These are phyloP conservation scores for Elasticomyces elasticus DNA, from an alignment of 495 filamentous ascomycete species.

Conservation along the genomic window DNA sequence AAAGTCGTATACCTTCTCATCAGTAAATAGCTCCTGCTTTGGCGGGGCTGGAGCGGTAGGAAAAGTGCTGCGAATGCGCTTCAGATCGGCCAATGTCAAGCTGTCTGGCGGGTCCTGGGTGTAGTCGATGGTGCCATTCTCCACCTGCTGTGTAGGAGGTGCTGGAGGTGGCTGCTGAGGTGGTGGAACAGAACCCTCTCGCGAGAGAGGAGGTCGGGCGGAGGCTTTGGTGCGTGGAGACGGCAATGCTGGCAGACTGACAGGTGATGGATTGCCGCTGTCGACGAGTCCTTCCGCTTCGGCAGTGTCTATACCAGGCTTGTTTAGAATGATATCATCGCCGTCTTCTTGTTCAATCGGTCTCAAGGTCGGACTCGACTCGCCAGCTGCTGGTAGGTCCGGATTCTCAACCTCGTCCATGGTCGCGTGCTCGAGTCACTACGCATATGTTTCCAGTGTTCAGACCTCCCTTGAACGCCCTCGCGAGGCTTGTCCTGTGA, in stretches of 20 bases:
- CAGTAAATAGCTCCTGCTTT: conserved; percentile 4
- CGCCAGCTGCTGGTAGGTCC: conserved; percentile 16
- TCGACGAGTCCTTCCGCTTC: conserved; percentile 3
- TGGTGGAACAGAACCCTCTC: conserved; percentile 46
- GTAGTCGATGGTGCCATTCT: conserved; percentile 31
- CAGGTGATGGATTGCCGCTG: not conserved
- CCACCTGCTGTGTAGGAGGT: conserved; percentile 43
- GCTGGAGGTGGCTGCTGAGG: conserved; percentile 52
- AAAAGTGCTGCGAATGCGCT: conserved; percentile 69
- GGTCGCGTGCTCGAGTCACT: not conserved
- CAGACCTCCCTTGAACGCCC: too few species aligned
- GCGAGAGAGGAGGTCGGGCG: conserved; percentile 26
- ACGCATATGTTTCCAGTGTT: too few species aligned
- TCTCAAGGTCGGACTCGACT: conserved; percentile 13
- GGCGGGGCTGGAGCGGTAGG: conserved; percentile 66
- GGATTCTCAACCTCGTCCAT: conserved; percentile 24
- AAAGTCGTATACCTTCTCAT: conserved; percentile 59
- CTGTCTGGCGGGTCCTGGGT: conserved; percentile 36
- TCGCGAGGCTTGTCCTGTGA: too few species aligned
- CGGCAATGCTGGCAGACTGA: not conserved
- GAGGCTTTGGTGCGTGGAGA: conserved; percentile 6
- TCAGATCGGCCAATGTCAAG: conserved; percentile 77
- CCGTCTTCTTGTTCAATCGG: conserved; percentile 8
- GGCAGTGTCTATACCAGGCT: conserved; percentile 4
- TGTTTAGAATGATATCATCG: not conserved